A percentile compares a stretch with the other conserved stretches of the same genome.
Evolutionary conservation across 352 stramenopile genomes (phyloP).

Genomic region (Pythium guiyangense): DNA sequence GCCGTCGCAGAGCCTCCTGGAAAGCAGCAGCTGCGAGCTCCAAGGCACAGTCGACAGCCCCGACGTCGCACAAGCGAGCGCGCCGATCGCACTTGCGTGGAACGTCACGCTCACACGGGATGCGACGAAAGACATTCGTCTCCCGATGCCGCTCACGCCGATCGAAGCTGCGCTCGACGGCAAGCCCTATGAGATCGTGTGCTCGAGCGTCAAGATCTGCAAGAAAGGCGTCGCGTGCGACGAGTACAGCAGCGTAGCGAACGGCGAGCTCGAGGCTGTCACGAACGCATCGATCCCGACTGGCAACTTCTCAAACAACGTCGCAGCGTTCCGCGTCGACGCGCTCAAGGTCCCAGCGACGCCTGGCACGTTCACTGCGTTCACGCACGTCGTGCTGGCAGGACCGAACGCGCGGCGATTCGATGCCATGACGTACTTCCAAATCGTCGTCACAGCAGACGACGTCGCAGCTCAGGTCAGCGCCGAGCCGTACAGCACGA

Average conservation of each 20-base stretch:
- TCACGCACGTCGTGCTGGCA: conserved; percentile 42
- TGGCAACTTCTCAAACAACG: conserved; percentile 29
- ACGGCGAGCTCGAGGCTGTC: background rate
- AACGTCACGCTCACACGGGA: conserved; percentile 28
- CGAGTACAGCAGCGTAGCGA: conserved; percentile 28
- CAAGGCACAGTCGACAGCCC: conserved; percentile 23
- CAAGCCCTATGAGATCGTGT: conserved; percentile 42
- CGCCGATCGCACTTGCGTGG: conserved; percentile 25
- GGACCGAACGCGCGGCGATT: conserved; percentile 28
- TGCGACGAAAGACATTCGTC: conserved; percentile 28
- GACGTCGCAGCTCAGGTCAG: conserved; percentile 19
- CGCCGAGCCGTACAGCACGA: conserved; percentile 19
- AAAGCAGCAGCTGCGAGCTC: conserved; percentile 46
- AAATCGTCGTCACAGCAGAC: conserved; percentile 30
- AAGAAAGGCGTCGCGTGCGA: conserved; percentile 25
- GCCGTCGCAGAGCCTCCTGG: conserved; percentile 16
- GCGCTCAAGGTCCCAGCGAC: conserved; percentile 23
- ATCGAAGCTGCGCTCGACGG: conserved; percentile 19
- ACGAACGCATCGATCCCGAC: conserved; percentile 6
- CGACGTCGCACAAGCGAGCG: conserved; percentile 22
- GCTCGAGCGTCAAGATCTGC: conserved; percentile 44
- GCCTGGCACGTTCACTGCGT: conserved; percentile 28
- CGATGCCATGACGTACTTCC: conserved; percentile 53
- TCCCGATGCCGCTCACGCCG: conserved; percentile 36
- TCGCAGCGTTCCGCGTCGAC: conserved; percentile 29